Base-by-base conservation (phyloP, 179 eudicot genomes). In the Drosera spatulata region DNA sequence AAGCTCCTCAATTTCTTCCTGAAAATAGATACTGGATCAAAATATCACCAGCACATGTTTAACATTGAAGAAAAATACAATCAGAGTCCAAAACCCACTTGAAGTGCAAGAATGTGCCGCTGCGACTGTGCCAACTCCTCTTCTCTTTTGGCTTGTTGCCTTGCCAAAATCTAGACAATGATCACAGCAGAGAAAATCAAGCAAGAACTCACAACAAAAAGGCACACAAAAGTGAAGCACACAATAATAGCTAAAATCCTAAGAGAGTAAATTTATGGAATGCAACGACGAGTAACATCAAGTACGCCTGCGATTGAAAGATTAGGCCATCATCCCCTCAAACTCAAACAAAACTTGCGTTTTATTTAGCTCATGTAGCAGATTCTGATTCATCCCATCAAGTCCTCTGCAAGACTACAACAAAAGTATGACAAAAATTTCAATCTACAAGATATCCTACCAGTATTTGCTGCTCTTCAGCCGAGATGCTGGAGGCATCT, bases 71-170 rank as follows among this genome's bases (percentile, higher is more conserved):
- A 75, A 74, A n/a, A 43, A 67, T 15, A 47, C 7, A 15, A 41
- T 13, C 58, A 42, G 39, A 22, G 5, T 11, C 33, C 33, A 22
- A 22, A 22, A 74, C 79, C 74, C 66, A 94, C 99, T 72, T 94
- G 99, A 79, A 94, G 99, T 64, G 91, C 99, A 67, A 90, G 89
- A 70, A 94, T 94, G 63, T 94, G 99, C 58, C 99, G 91, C 70
- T 94, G 97, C 13, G 99, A 83, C 66, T 90, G 99, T 62, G 96
- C 75, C 61, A 94, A 85, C 81, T 94, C 96, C 75, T 94, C 99
- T 80, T 94, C 99, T 75, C 99, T 83, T 74, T 90, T 97, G 67
- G 99, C 99, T 76, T 94, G 99, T 81, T 94, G 99, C 76, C 99
- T 85, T 46, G 99, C 99, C 83, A 94, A 80, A 55, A 94, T 63